Evolutionary conservation across 768 basidiomycete species (phyloP).

Genomic region (Lactifluus volemus): DNA sequence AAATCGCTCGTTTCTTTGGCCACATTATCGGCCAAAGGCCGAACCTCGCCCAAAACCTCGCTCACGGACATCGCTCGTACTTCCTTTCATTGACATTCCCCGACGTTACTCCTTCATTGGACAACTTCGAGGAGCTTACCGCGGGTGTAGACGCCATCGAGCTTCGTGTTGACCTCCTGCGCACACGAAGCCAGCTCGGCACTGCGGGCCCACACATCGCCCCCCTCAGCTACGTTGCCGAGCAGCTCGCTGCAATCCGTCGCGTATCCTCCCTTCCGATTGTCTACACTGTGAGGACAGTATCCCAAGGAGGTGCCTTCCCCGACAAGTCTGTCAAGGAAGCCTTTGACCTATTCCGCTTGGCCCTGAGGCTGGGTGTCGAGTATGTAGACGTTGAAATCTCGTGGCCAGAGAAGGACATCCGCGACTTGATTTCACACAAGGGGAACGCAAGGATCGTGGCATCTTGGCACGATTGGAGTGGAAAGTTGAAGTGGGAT

Average conservation of each 20-base stretch:
- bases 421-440: conserved; percentile 46
- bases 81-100: conserved; percentile 93
- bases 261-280: conserved; percentile 74
- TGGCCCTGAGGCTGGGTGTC: conserved; percentile 74
- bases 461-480: conserved; percentile 95
- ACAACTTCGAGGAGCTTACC: conserved; percentile 60
- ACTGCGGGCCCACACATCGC: conserved; percentile 51
- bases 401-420: conserved; percentile 53
- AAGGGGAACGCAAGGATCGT: conserved; percentile 77
- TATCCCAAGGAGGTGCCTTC: conserved; percentile 85
- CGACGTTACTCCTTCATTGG: conserved; percentile 63
- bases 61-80: conserved; percentile 59
- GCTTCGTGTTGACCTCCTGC: conserved; percentile 86
- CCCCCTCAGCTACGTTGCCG: conserved; percentile 59
- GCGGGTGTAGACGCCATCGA: conserved; percentile 89
- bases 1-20: conserved; percentile 78
- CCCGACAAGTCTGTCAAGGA: conserved; percentile 68
- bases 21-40: conserved; percentile 69
- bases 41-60: conserved; percentile 53
- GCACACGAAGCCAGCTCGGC: conserved; percentile 38
- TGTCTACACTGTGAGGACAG: conserved; percentile 85
- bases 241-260: conserved; percentile 74
- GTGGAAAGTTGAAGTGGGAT: conserved; percentile 77
- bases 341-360: conserved; percentile 63
- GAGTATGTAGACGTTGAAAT: conserved; percentile 94